phyloP scores from a whole-genome alignment of 352 stramenopile species.

The Phytopythium mirpurense region DNA sequence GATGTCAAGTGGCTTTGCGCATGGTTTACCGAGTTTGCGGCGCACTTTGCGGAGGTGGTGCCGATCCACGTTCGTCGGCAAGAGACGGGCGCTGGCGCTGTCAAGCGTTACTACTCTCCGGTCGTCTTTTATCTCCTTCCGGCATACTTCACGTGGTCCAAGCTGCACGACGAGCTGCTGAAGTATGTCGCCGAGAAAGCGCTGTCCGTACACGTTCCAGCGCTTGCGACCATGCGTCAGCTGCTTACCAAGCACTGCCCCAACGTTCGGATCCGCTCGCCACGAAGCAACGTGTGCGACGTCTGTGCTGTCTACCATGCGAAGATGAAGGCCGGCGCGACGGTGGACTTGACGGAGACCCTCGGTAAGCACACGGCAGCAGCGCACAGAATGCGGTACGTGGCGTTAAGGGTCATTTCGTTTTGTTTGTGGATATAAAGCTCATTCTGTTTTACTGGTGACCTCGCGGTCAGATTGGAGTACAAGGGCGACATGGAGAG shows the following conservation, averaged over 20 bases:
- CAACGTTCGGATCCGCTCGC: conserved; percentile 1
- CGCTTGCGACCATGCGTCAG: conserved; percentile 7
- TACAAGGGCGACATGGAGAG: conserved; percentile 9
- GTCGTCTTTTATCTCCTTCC: conserved; percentile 7
- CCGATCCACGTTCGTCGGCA: conserved; percentile 7
- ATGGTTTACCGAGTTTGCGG: conserved; percentile 8
- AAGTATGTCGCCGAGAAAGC: conserved; percentile 2
- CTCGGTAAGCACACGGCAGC: conserved; percentile 8
- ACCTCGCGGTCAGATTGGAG: too few relatives aligned
- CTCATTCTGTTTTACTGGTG: too few relatives aligned
- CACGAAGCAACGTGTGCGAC: conserved; percentile 10
- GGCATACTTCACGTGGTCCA: conserved; percentile 10
- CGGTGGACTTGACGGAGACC: conserved; percentile 6
- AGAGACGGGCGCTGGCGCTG: neutral
- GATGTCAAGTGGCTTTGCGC: conserved; percentile 3
- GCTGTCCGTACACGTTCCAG: neutral
- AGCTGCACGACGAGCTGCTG: conserved; percentile 12
- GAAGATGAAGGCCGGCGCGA: neutral
- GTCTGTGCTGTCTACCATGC: conserved; percentile 12
- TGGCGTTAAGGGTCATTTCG: neutral
- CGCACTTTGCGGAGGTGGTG: conserved; percentile 6
- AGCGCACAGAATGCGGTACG: conserved; percentile 8
- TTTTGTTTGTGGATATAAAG: conserved; percentile 3
- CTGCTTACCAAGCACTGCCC: conserved; percentile 10
- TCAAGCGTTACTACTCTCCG: conserved; percentile 9